Evolutionary conservation across 140 eudicot genomes (phyloP), one percentile per base, ranked within the genome.

Genomic region (Cichorium intybus): DNA sequence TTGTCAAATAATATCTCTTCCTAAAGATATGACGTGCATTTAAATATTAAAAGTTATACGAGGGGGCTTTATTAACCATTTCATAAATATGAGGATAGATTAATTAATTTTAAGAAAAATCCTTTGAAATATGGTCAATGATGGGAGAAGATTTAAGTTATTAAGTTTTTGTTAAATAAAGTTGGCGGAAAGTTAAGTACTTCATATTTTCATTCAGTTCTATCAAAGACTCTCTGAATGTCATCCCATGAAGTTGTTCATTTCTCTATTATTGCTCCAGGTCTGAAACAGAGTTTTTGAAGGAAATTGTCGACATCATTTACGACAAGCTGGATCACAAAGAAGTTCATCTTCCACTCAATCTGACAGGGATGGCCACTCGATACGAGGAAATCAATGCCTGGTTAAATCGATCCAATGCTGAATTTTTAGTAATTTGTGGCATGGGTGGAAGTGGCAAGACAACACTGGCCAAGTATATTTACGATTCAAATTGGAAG

Each of bases 391-490:
- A 59, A 24, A 60, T 70, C 41, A 48, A 60, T 31, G 10, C 18
- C 10, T 70, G 69, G 76, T 29, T 70, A 47, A 12, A 22, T 5
- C 35, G 21, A 26, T 6, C 52, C 20, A 23, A 34, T 50, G 4
- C 18, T 34, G 29, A 60, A 23, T 27, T 70, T 29, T 43, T 70
- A 46, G 60, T 27, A 29, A 48, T 70, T 28, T 47, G 48, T 4
- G 75, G 75, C 20, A 70, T 70, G 67, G 75, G 75, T 20, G 59
- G 67, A 43, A 58, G 66, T 55, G 78, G 78, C 52, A 73, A 78
- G 63, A 60, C 76, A 18, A 68, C 72, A 4, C 37, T 66, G 7
- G 76, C 83, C 50, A 58, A 55, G 63, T 54, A 37, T 24, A 72
- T 62, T 4, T 24, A 73, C 16, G 49, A 43, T 43, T 53, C 22